These are phyloP conservation scores for Stevia rebaudiana DNA, from an alignment of 140 eudicot species.

Conservation along the genomic window DNA sequence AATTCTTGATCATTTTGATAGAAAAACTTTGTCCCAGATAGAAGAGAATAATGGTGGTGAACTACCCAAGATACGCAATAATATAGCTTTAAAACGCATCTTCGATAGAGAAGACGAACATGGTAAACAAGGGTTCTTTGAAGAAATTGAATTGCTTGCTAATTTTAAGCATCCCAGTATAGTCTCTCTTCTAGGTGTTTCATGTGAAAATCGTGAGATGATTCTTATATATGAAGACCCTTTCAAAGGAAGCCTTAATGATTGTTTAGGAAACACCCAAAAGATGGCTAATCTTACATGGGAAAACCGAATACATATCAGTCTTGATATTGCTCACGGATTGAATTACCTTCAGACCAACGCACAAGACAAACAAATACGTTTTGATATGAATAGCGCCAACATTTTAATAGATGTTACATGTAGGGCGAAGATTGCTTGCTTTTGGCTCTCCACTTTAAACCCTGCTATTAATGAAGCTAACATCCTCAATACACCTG, in stretches of 20 bases:
- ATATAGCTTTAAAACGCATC: neutral
- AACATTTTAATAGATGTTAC: neutral
- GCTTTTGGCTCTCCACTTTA: neutral
- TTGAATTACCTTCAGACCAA: neutral
- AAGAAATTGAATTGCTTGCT: neutral
- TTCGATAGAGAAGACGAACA: neutral
- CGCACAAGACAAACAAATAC: neutral
- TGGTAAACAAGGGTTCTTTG: neutral
- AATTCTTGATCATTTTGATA: neutral
- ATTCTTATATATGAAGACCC: neutral
- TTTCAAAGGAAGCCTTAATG: neutral
- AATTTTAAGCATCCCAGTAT: neutral
- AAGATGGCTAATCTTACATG: neutral
- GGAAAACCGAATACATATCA: neutral
- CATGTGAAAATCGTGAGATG: neutral
- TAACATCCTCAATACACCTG: no score
- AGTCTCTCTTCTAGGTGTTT: neutral
- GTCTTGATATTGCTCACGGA: neutral
- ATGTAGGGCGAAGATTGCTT: neutral
- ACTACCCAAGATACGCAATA: neutral
- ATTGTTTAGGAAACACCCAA: neutral
- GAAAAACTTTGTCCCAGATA: no score
- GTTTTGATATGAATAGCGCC: neutral
- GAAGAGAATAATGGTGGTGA: neutral
- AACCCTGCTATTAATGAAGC: neutral